Conservation (phyloP, 2,329 filamentous ascomycete genomes). For the Ophiostoma novo-ulmi region DNA sequence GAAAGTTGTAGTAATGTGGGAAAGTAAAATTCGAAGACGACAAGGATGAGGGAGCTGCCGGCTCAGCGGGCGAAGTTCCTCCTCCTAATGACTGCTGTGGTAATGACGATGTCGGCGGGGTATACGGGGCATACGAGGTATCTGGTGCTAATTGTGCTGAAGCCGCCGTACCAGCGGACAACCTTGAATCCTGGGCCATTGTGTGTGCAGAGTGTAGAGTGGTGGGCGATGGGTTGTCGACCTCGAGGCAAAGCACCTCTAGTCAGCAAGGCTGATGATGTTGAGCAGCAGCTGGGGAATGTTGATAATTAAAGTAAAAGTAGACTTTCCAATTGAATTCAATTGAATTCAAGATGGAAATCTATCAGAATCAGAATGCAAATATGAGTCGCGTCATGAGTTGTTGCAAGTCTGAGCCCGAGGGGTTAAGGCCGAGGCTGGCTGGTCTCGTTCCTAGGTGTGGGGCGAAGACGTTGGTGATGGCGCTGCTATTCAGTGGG, state of each 20-base stretch:
- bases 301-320: not conserved
- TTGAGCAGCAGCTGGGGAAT: not conserved
- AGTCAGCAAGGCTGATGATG: not conserved
- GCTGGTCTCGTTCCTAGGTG: not conserved
- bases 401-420: not conserved
- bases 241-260: not conserved
- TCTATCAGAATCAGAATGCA: not conserved
- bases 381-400: not conserved
- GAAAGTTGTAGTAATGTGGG: conserved; percentile 66
- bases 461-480: not conserved
- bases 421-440: conserved; percentile 7
- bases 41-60: not conserved
- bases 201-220: not conserved
- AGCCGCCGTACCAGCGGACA: conserved; percentile 16
- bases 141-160: not conserved
- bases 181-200: conserved; percentile 18
- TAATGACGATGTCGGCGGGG: conserved; percentile 1
- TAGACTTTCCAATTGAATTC: not conserved
- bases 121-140: not conserved
- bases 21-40: conserved; percentile 43
- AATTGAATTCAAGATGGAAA: not conserved
- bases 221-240: not conserved
- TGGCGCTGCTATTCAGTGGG: not conserved
- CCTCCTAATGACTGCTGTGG: conserved; percentile 6
- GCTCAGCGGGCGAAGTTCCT: not conserved